Percentiles rank a stretch among this genome's conserved stretches.
These are phyloP conservation scores for Delitschia confertaspora DNA, from an alignment of 495 filamentous ascomycete species.

Conservation along the genomic window DNA sequence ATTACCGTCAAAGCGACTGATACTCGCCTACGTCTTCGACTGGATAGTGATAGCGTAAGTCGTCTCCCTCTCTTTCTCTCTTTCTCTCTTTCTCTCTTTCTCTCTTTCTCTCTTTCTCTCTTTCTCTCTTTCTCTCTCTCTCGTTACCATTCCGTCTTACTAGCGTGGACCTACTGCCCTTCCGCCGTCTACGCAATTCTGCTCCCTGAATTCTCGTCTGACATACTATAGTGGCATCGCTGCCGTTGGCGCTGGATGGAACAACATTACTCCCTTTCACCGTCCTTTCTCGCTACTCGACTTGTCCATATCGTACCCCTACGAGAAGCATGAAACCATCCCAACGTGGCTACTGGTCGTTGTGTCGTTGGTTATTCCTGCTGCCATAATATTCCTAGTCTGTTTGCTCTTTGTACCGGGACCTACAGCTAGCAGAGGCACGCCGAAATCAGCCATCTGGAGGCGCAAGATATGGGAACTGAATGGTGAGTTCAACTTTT, in stretches of 20 bases:
- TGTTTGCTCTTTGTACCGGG: slow-evolving; percentile 45
- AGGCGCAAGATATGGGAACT: slow-evolving; percentile 53
- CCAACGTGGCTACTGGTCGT: slow-evolving; percentile 43
- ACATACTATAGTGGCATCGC: slow-evolving; percentile 30
- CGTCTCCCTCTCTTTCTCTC: neutral
- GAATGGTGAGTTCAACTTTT: slow-evolving; percentile 37
- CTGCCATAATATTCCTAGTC: slow-evolving; percentile 42
- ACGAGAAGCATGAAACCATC: slow-evolving; percentile 47
- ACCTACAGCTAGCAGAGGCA: slow-evolving; percentile 26
- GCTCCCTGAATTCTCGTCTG: slow-evolving; percentile 1
- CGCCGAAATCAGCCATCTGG: slow-evolving; percentile 36
- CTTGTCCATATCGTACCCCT: slow-evolving; percentile 50
- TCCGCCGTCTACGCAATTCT: neutral
- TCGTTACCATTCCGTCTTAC: neutral
- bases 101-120: too few relatives aligned
- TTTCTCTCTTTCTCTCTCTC: too few relatives aligned
- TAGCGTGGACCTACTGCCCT: neutral
- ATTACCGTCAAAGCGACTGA: slow-evolving; percentile 32
- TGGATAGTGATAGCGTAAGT: slow-evolving; percentile 34
- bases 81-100: neutral
- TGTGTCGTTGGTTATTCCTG: slow-evolving; percentile 46
- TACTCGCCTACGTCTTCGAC: slow-evolving; percentile 34
- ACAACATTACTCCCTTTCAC: slow-evolving; percentile 31
- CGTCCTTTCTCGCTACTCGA: slow-evolving; percentile 44
- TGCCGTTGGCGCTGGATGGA: slow-evolving; percentile 30